phyloP scores from a whole-genome alignment of 2,329 filamentous ascomycete species.

The Phialocephala sp. region DNA sequence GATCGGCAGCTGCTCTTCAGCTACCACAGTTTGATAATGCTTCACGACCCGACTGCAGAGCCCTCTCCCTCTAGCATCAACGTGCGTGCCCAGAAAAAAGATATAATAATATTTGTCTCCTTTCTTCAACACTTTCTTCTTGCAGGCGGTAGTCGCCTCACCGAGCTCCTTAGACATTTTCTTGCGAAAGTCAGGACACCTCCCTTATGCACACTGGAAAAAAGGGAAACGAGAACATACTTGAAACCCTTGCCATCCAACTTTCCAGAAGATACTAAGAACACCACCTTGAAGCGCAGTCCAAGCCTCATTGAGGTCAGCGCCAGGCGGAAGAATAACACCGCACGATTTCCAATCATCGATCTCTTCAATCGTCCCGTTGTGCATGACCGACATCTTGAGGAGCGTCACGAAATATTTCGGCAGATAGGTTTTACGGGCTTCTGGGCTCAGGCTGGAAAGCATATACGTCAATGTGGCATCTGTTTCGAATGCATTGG shows the following conservation, averaged over 20 bases:
- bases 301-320: background rate
- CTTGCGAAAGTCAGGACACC: background rate
- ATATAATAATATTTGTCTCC: constrained; percentile 21
- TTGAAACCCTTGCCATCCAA: background rate
- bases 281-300: background rate
- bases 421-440: background rate
- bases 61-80: constrained; percentile 15
- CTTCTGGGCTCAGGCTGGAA: background rate
- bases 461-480: constrained; percentile 5
- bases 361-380: constrained; percentile 8
- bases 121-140: background rate
- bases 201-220: background rate
- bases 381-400: constrained; percentile 9
- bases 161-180: background rate
- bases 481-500: constrained; percentile 1
- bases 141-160: background rate
- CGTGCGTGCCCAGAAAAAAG: constrained; percentile 20
- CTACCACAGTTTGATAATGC: constrained; percentile 11
- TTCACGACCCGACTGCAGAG: constrained; percentile 17
- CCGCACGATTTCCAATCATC: constrained; percentile 14
- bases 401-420: background rate
- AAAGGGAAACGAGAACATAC: background rate
- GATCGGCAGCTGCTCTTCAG: constrained; percentile 10
- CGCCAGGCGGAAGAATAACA: constrained; percentile 19
- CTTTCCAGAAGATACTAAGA: background rate